Percentiles rank a stretch among this genome's conserved stretches.
These are phyloP conservation scores for Ustanciosporium gigantosporum DNA, from an alignment of 1,284 basidiomycete species.

Conservation along the genomic window DNA sequence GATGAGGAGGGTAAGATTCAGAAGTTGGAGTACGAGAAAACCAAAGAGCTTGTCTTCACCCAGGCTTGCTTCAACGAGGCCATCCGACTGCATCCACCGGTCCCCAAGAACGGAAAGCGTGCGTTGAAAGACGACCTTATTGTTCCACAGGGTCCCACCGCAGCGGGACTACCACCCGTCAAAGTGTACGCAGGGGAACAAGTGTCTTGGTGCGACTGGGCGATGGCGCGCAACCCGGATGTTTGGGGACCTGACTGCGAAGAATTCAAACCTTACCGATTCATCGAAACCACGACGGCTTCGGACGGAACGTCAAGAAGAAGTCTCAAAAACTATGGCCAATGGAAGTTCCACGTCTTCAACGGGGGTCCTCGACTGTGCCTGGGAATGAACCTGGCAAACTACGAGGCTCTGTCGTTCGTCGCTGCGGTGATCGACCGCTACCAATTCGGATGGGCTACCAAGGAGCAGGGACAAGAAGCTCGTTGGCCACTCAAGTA, in stretches of 20 bases:
- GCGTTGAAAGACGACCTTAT: conserved; percentile 46
- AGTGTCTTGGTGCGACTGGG: conserved; percentile 53
- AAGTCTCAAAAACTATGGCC: conserved; percentile 27
- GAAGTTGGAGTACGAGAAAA: conserved; percentile 37
- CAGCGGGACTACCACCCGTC: conserved; percentile 42
- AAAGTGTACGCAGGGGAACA: conserved; percentile 39
- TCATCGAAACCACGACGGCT: conserved; percentile 23
- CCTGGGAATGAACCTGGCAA: conserved; percentile 49
- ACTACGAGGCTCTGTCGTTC: conserved; percentile 41
- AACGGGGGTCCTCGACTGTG: conserved; percentile 53
- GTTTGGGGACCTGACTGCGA: conserved; percentile 47
- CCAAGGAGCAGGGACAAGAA: conserved; percentile 39
- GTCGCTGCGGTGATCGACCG: conserved; percentile 19
- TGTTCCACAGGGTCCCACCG: conserved; percentile 36
- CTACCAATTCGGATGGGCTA: conserved; percentile 45
- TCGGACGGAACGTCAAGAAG: conserved; percentile 18
- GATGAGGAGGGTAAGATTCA: conserved; percentile 15
- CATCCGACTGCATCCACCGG: conserved; percentile 45
- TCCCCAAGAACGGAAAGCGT: conserved; percentile 50
- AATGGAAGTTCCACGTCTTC: conserved; percentile 52
- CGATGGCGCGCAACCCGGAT: conserved; percentile 43
- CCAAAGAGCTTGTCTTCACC: conserved; percentile 45
- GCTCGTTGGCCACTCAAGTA: conserved; percentile 43
- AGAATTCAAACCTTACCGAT: conserved; percentile 45
- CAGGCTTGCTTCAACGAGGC: conserved; percentile 49